Percentiles rank a stretch among this genome's conserved stretches.
These are phyloP conservation scores for Metschnikowia peoriensis DNA, from an alignment of 805 yeast genomes.

Conservation along the genomic window DNA sequence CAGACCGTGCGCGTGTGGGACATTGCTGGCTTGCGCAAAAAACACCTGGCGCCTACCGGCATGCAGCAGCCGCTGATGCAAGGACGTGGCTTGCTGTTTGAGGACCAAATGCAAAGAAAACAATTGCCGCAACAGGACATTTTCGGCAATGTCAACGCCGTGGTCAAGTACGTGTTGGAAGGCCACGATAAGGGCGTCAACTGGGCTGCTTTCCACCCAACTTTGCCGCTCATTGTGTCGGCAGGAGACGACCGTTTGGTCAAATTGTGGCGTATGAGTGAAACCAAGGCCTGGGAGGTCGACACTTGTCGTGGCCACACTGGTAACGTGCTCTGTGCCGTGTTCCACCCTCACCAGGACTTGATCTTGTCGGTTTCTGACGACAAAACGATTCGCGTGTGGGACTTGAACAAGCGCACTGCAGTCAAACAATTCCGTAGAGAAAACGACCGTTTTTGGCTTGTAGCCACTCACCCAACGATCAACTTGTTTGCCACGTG, in stretches of 20 bases:
- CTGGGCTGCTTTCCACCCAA: slow-evolving; percentile 98
- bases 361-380: slow-evolving; percentile 91
- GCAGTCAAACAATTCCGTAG: slow-evolving; percentile 93
- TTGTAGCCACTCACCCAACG: slow-evolving; percentile 81
- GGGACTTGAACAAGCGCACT: slow-evolving; percentile 94
- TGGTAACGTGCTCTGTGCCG: slow-evolving; percentile 82
- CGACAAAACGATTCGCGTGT: slow-evolving; percentile 92
- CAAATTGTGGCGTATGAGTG: slow-evolving; percentile 96
- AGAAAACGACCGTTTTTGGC: slow-evolving; percentile 94
- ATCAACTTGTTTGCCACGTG: slow-evolving; percentile 94
- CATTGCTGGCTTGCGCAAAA: slow-evolving; percentile 89
- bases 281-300: slow-evolving; percentile 98
- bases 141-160: slow-evolving; percentile 91
- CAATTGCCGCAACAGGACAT: slow-evolving; percentile 84
- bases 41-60: slow-evolving; percentile 77
- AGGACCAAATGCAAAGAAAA: slow-evolving; percentile 62
- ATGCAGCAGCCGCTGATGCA: slow-evolving; percentile 18
- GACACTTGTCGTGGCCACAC: slow-evolving; percentile 98
- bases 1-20: no score
- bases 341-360: slow-evolving; percentile 93
- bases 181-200: slow-evolving; percentile 99
- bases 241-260: slow-evolving; percentile 96
- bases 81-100: slow-evolving; percentile 39
- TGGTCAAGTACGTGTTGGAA: slow-evolving; percentile 91
- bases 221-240: slow-evolving; percentile 88